Conservation (phyloP, 768 basidiomycete species). For the Suillus occidentalis region DNA sequence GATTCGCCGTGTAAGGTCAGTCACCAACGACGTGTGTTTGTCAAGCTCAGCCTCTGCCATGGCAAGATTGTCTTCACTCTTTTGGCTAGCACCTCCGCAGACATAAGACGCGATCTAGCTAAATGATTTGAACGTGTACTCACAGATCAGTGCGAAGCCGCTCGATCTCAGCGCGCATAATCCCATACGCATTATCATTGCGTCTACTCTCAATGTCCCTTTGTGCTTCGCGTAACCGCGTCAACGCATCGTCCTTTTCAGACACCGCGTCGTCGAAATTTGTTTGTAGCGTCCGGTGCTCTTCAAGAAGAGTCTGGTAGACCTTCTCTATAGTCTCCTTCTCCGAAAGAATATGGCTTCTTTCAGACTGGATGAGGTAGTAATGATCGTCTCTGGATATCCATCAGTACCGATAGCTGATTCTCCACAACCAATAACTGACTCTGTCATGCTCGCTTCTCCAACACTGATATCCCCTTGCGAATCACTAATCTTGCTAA, state of each 20-base stretch:
- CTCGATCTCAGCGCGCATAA: constrained; percentile 80
- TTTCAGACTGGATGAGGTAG: constrained; percentile 80
- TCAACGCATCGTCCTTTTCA: constrained; percentile 76
- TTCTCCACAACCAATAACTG: constrained; percentile 28
- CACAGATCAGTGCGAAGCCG: constrained; percentile 81
- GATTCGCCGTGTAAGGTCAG: constrained; percentile 74
- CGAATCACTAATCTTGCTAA: constrained; percentile 65
- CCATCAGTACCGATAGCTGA: constrained; percentile 12
- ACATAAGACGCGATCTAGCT: constrained; percentile 22
- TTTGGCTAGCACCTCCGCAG: constrained; percentile 61
- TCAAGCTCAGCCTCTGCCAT: constrained; percentile 82
- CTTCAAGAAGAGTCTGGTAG: constrained; percentile 72
- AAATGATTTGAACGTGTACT: constrained; percentile 35
- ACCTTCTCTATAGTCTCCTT: constrained; percentile 86
- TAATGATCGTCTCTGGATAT: constrained; percentile 81
- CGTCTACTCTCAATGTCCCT: constrained; percentile 60
- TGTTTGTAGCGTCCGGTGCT: constrained; percentile 73
- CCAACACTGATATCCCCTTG: constrained; percentile 48
- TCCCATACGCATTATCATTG: constrained; percentile 73
- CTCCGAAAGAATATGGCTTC: constrained; percentile 73
- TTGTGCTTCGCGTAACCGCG: constrained; percentile 58
- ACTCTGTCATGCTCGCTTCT: constrained; percentile 80
- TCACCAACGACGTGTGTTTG: constrained; percentile 65
- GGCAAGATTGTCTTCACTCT: constrained; percentile 90
- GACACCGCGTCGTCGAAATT: constrained; percentile 72